Evolutionary conservation across 306 rosid species (phyloP).

Genomic region (Boehmeria nivea): DNA sequence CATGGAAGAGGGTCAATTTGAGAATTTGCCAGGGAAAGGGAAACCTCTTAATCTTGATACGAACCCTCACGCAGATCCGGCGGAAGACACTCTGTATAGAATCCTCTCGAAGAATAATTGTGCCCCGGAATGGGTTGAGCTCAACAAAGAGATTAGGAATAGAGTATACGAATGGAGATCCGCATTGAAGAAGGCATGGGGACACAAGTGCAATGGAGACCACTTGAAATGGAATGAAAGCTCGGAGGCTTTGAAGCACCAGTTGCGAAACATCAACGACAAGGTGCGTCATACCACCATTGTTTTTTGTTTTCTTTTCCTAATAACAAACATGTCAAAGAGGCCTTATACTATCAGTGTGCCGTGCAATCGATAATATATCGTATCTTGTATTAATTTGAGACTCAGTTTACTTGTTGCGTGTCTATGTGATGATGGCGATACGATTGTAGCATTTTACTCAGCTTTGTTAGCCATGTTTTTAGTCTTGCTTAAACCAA

Average conservation of each 20-base stretch:
- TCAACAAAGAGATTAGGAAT: slow-evolving; percentile 81
- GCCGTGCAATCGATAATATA: no score
- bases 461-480: no score
- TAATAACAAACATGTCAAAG: no score
- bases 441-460: no score
- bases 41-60: slow-evolving; percentile 62
- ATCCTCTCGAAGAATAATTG: slow-evolving; percentile 73
- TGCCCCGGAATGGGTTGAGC: slow-evolving; percentile 88
- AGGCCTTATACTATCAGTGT: no score
- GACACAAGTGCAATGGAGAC: slow-evolving; percentile 44
- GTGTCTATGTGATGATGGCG: no score
- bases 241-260: slow-evolving; percentile 49
- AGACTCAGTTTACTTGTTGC: no score
- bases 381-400: no score
- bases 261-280: slow-evolving; percentile 51
- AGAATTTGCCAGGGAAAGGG: slow-evolving; percentile 87
- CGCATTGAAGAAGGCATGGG: slow-evolving; percentile 56
- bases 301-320: no score
- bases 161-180: slow-evolving; percentile 50
- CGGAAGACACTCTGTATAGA: slow-evolving; percentile 77
- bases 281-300: slow-evolving; percentile 41
- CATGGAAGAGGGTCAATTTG: slow-evolving; percentile 90
- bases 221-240: slow-evolving; percentile 43
- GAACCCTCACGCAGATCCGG: slow-evolving; percentile 92
- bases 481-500: no score